These are phyloP conservation scores for Rhizopogon vesiculosus DNA, from an alignment of 768 basidiomycete species.

Conservation along the genomic window DNA sequence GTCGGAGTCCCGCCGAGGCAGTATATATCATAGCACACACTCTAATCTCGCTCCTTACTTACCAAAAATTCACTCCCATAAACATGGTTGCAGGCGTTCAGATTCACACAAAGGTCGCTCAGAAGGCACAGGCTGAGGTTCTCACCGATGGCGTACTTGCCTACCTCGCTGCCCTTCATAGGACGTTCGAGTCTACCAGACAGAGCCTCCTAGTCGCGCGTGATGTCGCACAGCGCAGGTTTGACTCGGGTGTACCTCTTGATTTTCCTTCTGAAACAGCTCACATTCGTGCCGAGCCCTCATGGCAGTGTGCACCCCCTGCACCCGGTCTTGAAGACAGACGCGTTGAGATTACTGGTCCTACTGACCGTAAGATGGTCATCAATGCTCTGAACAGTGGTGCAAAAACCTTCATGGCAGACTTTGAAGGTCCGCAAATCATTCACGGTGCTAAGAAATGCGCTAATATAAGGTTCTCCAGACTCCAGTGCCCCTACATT, in stretches of 20 bases:
- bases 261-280: slow-evolving; percentile 89
- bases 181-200: slow-evolving; percentile 88
- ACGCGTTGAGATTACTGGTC: slow-evolving; percentile 96
- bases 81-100: slow-evolving; percentile 60
- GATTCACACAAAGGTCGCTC: slow-evolving; percentile 59
- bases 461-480: slow-evolving; percentile 25
- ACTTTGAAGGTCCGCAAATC: slow-evolving; percentile 78
- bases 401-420: slow-evolving; percentile 98
- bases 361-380: slow-evolving; percentile 98
- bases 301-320: slow-evolving; percentile 90
- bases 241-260: slow-evolving; percentile 74
- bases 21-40: slow-evolving; percentile 27
- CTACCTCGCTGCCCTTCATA: slow-evolving; percentile 88
- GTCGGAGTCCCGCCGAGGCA: slow-evolving; percentile 43
- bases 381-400: slow-evolving; percentile 95
- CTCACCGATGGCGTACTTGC: slow-evolving; percentile 81
- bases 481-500: slow-evolving; percentile 95
- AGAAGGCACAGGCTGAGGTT: slow-evolving; percentile 68
- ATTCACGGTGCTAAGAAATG: too few relatives aligned
- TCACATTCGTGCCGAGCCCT: slow-evolving; percentile 80
- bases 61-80: slow-evolving; percentile 9
- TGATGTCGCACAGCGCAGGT: slow-evolving; percentile 70
- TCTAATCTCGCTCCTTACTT: slow-evolving; percentile 3
- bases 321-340: slow-evolving; percentile 93
- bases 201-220: slow-evolving; percentile 77